Base-by-base conservation (phyloP, 2,329 filamentous ascomycete species). In the Sarocladium strictum region DNA sequence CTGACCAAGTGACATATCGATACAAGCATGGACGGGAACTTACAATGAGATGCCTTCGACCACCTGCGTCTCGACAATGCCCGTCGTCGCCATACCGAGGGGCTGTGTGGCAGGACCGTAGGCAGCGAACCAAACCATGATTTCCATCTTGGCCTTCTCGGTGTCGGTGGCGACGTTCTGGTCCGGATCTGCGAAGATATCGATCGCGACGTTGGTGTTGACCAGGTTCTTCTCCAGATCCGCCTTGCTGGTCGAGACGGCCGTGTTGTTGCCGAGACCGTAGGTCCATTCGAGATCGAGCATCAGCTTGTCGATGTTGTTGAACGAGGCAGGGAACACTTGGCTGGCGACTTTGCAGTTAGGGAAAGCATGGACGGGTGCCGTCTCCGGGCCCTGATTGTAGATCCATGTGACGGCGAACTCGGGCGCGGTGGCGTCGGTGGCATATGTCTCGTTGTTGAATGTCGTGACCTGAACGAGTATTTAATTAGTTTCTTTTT, bases 61-160 rank as follows among this genome's bases (percentile, higher is more conserved):
- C 0, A 61, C 66, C 55, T 69, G 62, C 0, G 65, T 74, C 2
- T 65, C 60, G 0, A 72, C 56, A 0, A 65, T 57, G 6, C 68
- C 69, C 0, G 23, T 27, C 12, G 21, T 63, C 51, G 2, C 58
- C 1, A 67, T 62, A 40, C 79, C 79, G 57, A 81, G 71, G 24
- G 78, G 75, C 57, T 78, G 71, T 1, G 78, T 72, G 1, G 72
- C 65, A 2, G 64, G 15, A 2, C 78, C 79, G 47, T 75, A 74
- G 3, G 67, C 65, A 2, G 72, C 78, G 57, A 83, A 73, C 78
- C 77, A 81, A 33, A 83, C 72, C 78, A 82, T 82, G 66, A 83
- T 69, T 67, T 83, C 80, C 66, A 73, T 77, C 10, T 61, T 60
- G 2, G 80, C 74, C 3, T 68, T 67, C 1, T 63, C 63, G 40